Evolutionary conservation across 768 basidiomycete genomes (phyloP).

Genomic region (Mycena crocata): DNA sequence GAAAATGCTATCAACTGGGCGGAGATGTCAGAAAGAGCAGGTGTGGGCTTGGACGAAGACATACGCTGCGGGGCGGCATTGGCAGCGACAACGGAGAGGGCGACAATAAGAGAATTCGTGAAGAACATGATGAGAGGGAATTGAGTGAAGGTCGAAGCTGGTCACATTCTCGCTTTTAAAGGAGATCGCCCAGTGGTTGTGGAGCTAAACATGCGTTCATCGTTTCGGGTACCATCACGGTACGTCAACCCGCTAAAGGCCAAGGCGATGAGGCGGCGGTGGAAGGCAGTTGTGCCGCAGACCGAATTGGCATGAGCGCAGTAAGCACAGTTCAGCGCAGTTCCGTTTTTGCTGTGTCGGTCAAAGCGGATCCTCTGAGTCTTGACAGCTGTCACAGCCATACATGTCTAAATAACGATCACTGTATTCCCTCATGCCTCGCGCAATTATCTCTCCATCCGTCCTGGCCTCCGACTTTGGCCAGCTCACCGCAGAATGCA

Average conservation of each 20-base stretch:
- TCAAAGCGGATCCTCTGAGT: neutral
- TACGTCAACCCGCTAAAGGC: no score
- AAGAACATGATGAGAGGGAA: constrained; percentile 54
- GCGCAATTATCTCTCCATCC: constrained; percentile 95
- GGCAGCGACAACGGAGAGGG: constrained; percentile 47
- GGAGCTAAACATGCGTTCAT: no score
- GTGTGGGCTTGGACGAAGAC: neutral
- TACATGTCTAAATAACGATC: neutral
- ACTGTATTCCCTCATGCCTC: constrained; percentile 66
- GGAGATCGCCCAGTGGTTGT: neutral
- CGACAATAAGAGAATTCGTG: constrained; percentile 46
- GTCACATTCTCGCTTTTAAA: neutral
- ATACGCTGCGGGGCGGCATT: constrained; percentile 48
- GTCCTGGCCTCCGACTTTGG: constrained; percentile 98
- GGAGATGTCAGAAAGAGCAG: neutral
- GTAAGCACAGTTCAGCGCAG: no score
- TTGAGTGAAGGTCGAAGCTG: neutral
- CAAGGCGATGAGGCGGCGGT: no score
- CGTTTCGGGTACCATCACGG: no score
- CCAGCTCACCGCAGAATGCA: constrained; percentile 94
- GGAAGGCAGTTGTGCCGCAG: no score
- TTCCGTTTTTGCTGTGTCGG: neutral
- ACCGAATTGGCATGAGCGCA: no score
- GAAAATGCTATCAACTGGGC: constrained; percentile 52
- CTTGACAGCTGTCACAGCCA: constrained; percentile 5